Evolutionary conservation across 306 rosid genomes (phyloP), one percentile per base, ranked within the genome.

Genomic region (Carpinus viminea): DNA sequence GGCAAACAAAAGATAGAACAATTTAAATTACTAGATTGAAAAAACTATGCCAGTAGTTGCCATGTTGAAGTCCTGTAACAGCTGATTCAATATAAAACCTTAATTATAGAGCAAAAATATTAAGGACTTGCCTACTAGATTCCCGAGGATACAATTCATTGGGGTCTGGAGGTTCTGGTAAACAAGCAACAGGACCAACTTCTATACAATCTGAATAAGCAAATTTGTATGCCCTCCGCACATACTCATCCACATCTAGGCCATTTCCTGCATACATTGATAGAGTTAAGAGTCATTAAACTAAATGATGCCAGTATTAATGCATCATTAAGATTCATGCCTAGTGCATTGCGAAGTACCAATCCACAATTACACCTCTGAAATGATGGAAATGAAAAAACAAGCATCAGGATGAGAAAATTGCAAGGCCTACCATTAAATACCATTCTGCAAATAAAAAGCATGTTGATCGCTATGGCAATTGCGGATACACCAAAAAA

Each of bases 401-500:
- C 59, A 68, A 47, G 51, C 70, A 83, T 43, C 17, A 59, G 50
- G 57, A 80, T 34, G 45, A 77, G 69, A 65, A 43, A 70, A 57
- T 38, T 70, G 80, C 36, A 78, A 75, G 21, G 68, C 80, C 72
- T 93, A 96, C 99, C 99, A 86, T 96, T 91, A 80, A 96, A 96
- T 76, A 96, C 93, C 96, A 96, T 96, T 77, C 99, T 88, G 88
- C 98, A 96, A 76, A 96, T 96, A 82, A 96, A 93, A 83, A 96
- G 93, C 99, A 96, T 96, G 96, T 96, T 96, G 89, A 96, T 93
- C 15, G 99, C 99, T 80, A 96, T 87, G 85, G 99, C 97, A 88
- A 96, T 89, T 84, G 99, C 99, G 70, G 99, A 96, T 81, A 96
- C 98, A 68, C 99, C 99, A 85, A 96, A 96, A 88, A 96, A 96